Evolutionary conservation across 2,329 filamentous ascomycete species (phyloP), one percentile per base, ranked within the genome.

Genomic region (Pseudocercospora macadamiae): DNA sequence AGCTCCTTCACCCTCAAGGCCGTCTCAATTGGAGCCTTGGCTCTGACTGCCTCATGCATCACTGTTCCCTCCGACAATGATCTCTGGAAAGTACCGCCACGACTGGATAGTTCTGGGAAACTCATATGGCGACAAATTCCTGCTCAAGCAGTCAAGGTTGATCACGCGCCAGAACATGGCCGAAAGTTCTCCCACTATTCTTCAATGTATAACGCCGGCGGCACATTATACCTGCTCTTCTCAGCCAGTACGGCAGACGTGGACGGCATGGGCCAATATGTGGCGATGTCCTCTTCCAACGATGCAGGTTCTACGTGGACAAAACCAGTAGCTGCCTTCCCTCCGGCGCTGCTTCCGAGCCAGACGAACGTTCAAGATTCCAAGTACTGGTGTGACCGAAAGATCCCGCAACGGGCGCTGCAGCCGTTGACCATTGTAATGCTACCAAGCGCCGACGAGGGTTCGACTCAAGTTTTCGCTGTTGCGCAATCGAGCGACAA

Each of bases 401-500:
- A 45, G 1, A 55, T 59, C 2, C 57, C 57, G 9, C 57, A 59
- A 18, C 51, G 57, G 1, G 57, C 57, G 6, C 30, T 55, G 52
- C 57, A 59, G 57, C 57, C 57, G n/a, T 55, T 59, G 51, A 59
- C 57, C 4, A 55, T 59, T 26, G 47, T 28, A 4, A 37, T 44
- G n/a, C 51, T 59, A 18, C 57, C 57, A 19, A 18, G 52, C 28
- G 30, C 18, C 42, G 56, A 54, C 44, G 56, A 59, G 34, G 44
- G 51, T 9, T 59, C 57, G 9, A 16, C 19, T 26, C 37, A 53
- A 39, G 52, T 51, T 16, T 59, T 30, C 36, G 57, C 57, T 14
- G 57, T 59, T 21, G 57, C 57, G 34, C 57, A 59, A 23, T 59
- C 57, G n/a, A 59, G 57, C 51, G 57, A 59, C 45, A 59, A 59